These are phyloP conservation scores for Exophiala viscosa DNA, from an alignment of 2,329 filamentous ascomycete species.

Conservation along the genomic window DNA sequence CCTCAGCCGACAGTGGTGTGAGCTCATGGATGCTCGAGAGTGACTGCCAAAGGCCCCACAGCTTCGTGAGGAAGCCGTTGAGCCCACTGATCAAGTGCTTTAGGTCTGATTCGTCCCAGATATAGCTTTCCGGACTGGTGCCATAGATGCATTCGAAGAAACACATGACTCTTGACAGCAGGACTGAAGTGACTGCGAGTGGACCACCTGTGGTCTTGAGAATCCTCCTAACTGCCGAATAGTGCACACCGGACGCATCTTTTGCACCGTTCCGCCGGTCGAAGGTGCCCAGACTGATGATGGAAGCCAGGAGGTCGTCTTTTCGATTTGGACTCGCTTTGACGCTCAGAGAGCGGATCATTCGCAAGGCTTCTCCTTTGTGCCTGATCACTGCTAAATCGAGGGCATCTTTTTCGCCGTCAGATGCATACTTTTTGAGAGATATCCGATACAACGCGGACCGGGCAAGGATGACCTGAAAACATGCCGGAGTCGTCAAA, in stretches of 20 bases:
- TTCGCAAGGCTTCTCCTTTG: conserved; percentile 21
- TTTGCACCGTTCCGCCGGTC: conserved; percentile 17
- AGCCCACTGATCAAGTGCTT: conserved; percentile 10
- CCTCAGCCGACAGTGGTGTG: neutral
- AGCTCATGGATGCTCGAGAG: conserved; percentile 13
- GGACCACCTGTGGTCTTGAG: conserved; percentile 22
- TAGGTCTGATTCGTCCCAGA: conserved; percentile 21
- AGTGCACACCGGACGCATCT: conserved; percentile 19
- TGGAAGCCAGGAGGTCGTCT: conserved; percentile 21
- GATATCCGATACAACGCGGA: conserved; percentile 23
- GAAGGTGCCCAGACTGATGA: conserved; percentile 23
- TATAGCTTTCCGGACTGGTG: conserved; percentile 21
- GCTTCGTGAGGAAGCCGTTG: conserved; percentile 13
- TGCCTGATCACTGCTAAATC: conserved; percentile 21
- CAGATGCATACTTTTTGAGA: conserved; percentile 22
- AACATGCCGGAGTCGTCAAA: conserved; percentile 23
- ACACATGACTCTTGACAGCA: conserved; percentile 21
- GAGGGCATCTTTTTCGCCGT: conserved; percentile 15
- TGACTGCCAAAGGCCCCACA: conserved; percentile 19
- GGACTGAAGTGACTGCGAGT: conserved; percentile 17
- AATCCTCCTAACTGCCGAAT: conserved; percentile 15
- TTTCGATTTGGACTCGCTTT: conserved; percentile 13
- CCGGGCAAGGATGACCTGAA: conserved; percentile 24
- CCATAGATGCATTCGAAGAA: conserved; percentile 27
- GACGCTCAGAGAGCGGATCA: conserved; percentile 14